Conservation (phyloP, 768 basidiomycete species). For the Hydnomerulius pinastri region DNA sequence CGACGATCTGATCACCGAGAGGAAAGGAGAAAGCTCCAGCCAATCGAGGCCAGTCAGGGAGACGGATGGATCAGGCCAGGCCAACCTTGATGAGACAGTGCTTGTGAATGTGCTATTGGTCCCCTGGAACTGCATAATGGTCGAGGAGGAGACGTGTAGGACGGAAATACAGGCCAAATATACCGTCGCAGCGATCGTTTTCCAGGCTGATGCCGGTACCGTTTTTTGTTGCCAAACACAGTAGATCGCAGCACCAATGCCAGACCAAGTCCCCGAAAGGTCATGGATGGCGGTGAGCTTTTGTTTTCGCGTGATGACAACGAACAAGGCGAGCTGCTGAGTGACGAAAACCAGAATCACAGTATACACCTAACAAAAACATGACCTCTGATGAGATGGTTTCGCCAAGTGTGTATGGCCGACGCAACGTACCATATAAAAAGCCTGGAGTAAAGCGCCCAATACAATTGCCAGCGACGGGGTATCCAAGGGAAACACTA, state of each 20-base stretch:
- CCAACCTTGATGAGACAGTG: background rate
- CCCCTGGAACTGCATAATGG: slow-evolving; percentile 21
- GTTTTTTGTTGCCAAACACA: slow-evolving; percentile 17
- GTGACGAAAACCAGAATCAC: slow-evolving; percentile 19
- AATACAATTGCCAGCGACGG: background rate
- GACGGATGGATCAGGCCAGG: slow-evolving; percentile 10
- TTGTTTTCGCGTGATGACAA: slow-evolving; percentile 1
- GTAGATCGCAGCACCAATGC: slow-evolving; percentile 20
- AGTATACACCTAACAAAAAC: slow-evolving; percentile 15
- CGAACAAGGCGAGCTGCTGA: slow-evolving; percentile 16
- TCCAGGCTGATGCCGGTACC: slow-evolving; percentile 10
- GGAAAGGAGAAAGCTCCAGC: background rate
- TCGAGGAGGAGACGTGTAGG: slow-evolving; percentile 21
- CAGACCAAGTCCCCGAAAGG: slow-evolving; percentile 19
- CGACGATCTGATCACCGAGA: slow-evolving; percentile 1
- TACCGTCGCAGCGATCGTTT: slow-evolving; percentile 10
- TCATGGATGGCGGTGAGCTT: slow-evolving; percentile 23
- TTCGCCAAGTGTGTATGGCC: slow-evolving; percentile 1
- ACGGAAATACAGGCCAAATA: slow-evolving; percentile 20
- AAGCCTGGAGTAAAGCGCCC: slow-evolving; percentile 1
- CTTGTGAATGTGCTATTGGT: slow-evolving; percentile 6
- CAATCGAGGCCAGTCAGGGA: background rate
- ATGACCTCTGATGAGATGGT: background rate
- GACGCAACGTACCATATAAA: slow-evolving; percentile 2
- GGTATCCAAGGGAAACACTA: background rate